Base-by-base conservation (phyloP, 805 yeast genomes). In the Scheffersomyces amazonensis region DNA sequence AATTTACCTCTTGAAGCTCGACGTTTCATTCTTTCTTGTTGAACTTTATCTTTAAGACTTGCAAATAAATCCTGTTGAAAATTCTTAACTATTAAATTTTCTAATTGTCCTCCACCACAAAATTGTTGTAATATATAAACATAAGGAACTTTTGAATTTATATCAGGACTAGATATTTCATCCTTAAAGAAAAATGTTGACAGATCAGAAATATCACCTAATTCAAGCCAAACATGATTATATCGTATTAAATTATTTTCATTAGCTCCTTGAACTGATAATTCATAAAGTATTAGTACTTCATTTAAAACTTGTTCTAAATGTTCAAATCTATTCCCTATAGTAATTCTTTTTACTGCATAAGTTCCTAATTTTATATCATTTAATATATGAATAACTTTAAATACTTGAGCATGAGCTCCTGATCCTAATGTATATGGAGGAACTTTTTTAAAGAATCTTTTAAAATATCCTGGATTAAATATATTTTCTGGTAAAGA, bases 201-300 rank as follows among this genome's bases (percentile, higher is more conserved):
- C 62, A 29, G 83, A 71, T 39, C 82, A 64, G 49, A 70, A 58
- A 24, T 83, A 78, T 60, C 62, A 2, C 36, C 84, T 51, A 82
- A 69, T 53, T 89, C 96, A 22, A 89, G 58, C 96, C 96, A 89
- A 18, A 88, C 96, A 60, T 89, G 96, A 53, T 89, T 88, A 54
- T 89, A 89, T 16, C 84, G 76, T 19, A 89, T 87, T 48, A 89
- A 70, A 56, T 88, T 84, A 41, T 64, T 60, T 33, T 64, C 70
- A 34, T 32, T 75, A 66, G 73, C 58, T 25, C 69, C 64, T 38
- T 61, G 40, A 47, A 60, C 69, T 2, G 78, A 71, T 18, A 76
- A 53, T 46, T 72, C 72, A 49, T 74, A 83, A 25, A 89, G 60
- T 35, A 90, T 75, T 46, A 83, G 74, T 3, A 89, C 96, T 54